Evolutionary conservation across 2,329 filamentous ascomycete genomes (phyloP), one percentile per base, ranked within the genome.

Genomic region (Hymenoscyphus fructigenus): DNA sequence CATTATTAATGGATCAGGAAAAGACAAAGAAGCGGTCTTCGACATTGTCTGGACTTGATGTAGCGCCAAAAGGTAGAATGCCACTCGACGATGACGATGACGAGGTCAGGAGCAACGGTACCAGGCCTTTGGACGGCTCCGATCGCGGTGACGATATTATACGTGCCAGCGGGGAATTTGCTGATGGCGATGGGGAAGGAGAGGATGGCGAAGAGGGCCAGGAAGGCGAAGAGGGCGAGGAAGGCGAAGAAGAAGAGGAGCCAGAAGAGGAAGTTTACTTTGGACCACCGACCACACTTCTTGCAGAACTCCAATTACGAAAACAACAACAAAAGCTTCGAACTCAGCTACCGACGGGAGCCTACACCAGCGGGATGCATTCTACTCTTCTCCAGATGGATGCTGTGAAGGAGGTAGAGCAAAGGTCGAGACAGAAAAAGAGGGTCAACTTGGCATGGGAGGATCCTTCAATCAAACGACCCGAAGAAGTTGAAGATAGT

Each of bases 371-470:
- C 62, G 93, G 92, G n/a, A 89, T 96, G 84, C 92, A 95, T 69
- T 91, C 91, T 15, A 99, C 95, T 0, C 83, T 99, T 3, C 82
- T 99, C 0, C 88, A 99, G 75, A 85, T 98, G 70, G 94, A 99
- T 74, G 91, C 92, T 0, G 92, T 97, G 32, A 91, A 92, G 26
- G 91, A 97, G 76, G 85, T 93, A 28, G 91, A 97, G 75, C 89
- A 88, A 70, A 88, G 89, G 69, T 84, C 90, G 32, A 87, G 94
- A 44, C 85, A 89, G 72, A 84, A 85, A 64, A 91, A 91, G 73
- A 91, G 89, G 65, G 87, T 97, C 38, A 92, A 92, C 65, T 83
- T 99, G 38, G 95, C 94, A 1, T 99, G 95, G 95, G 93, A 98
- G 77, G 89, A 90, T 60, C 84, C 84, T 0, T 71, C 77, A 20